A percentile compares a stretch with the other conserved stretches of the same genome.
Evolutionary conservation across 441 rosid species (phyloP).

Genomic region (Arabidopsis hybrid): DNA sequence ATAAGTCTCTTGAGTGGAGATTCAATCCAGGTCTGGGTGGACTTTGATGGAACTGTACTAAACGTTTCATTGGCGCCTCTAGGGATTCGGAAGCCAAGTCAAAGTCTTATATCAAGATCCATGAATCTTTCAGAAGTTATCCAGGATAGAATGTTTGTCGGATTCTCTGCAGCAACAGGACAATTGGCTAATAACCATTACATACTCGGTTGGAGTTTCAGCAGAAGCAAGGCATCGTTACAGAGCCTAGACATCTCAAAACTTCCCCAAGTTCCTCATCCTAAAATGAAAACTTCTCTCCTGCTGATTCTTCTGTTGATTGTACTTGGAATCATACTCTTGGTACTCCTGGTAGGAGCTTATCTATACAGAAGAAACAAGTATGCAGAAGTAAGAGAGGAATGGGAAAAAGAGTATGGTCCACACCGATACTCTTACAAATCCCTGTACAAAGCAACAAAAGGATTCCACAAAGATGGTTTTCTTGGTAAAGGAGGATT

Average conservation of each 20-base stretch:
- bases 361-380: constrained; percentile 41
- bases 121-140: constrained; percentile 34
- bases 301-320: constrained; percentile 34
- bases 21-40: constrained; percentile 59
- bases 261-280: constrained; percentile 39
- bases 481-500: constrained; percentile 65
- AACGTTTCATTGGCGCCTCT: constrained; percentile 47
- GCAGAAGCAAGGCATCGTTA: constrained; percentile 34
- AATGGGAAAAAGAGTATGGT: constrained; percentile 63
- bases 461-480: constrained; percentile 55
- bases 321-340: constrained; percentile 31
- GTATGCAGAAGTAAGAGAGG: constrained; percentile 55
- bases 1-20: constrained; percentile 46
- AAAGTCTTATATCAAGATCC: constrained; percentile 35
- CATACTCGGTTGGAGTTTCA: constrained; percentile 51
- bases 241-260: constrained; percentile 38
- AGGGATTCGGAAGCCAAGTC: constrained; percentile 35
- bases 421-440: constrained; percentile 62
- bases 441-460: constrained; percentile 59
- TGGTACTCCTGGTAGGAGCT: constrained; percentile 31
- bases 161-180: constrained; percentile 46
- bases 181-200: constrained; percentile 36
- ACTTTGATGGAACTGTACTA: constrained; percentile 57
- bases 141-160: constrained; percentile 39
- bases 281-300: not conserved